Conservation (phyloP, 768 basidiomycete genomes). For the Xerocomus brunneocitrinus region DNA sequence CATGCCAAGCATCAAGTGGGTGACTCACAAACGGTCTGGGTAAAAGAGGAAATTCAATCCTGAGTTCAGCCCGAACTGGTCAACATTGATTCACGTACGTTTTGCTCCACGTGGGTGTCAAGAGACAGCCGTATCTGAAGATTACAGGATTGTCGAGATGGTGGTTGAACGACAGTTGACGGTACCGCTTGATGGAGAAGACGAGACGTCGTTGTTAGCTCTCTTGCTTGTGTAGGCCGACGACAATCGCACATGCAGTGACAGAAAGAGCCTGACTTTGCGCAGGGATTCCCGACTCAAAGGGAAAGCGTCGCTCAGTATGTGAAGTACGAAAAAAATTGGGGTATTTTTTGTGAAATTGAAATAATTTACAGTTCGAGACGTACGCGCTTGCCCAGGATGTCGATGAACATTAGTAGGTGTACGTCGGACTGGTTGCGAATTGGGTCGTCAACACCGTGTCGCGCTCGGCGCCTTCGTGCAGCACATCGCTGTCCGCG, state of each 20-base stretch:
- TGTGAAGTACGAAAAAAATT: not conserved
- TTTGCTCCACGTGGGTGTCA: no score
- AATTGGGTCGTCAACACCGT: slow-evolving; percentile 6
- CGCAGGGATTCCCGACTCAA: not conserved
- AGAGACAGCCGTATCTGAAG: not conserved
- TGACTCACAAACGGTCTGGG: not conserved
- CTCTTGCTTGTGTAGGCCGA: not conserved
- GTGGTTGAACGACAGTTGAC: not conserved
- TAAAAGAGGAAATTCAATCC: no score
- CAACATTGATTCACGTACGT: no score
- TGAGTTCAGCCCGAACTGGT: no score
- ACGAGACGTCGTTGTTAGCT: not conserved
- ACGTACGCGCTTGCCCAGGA: not conserved
- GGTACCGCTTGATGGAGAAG: not conserved
- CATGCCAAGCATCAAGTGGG: no score
- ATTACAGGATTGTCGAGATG: not conserved
- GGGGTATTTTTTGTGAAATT: not conserved
- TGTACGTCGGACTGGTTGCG: not conserved
- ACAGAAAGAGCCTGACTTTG: not conserved
- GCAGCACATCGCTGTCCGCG: not conserved
- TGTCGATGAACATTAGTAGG: slow-evolving; percentile 20
- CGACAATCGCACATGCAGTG: not conserved
- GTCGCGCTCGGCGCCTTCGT: not conserved
- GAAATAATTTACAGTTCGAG: not conserved
- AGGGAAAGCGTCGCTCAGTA: not conserved